These are phyloP conservation scores for Magnolia officinalis DNA, from an alignment of 164 flowering plant species.

Conservation along the genomic window DNA sequence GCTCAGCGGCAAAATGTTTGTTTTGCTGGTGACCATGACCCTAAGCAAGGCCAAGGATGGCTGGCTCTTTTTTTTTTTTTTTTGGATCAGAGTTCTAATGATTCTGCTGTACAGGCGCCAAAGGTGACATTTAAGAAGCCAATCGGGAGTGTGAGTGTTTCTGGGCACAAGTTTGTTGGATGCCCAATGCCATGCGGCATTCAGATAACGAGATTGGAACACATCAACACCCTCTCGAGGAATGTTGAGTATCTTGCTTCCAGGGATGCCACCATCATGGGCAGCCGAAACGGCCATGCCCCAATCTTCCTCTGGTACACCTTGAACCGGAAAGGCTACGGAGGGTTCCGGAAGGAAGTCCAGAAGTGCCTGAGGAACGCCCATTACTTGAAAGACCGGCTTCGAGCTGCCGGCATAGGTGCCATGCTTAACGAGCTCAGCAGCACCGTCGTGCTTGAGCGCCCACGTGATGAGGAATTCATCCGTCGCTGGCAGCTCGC, in stretches of 20 bases:
- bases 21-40: too few species aligned
- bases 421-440: conserved; percentile 96
- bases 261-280: conserved; percentile 97
- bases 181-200: conserved; percentile 99
- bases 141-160: conserved; percentile 93
- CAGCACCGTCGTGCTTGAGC: conserved; percentile 93
- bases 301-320: conserved; percentile 97
- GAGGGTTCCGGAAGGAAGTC: conserved; percentile 92
- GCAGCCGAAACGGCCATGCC: conserved; percentile 95
- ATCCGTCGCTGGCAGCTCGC: conserved; percentile 91
- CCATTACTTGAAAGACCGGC: conserved; percentile 76
- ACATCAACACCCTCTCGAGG: conserved; percentile 82
- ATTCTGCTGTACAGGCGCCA: conserved; percentile 59
- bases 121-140: conserved; percentile 91
- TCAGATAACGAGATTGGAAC: conserved; percentile 80
- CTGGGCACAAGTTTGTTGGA: conserved; percentile 96
- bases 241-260: conserved; percentile 95
- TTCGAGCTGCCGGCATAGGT: conserved; percentile 66
- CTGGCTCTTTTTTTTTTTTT: not conserved
- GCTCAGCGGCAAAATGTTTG: too few species aligned
- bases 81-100: not conserved
- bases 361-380: conserved; percentile 91
- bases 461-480: conserved; percentile 80
- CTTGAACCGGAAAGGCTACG: conserved; percentile 81
- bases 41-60: too few species aligned